A percentile compares a stretch with the other conserved stretches of the same genome.
phyloP scores from a whole-genome alignment of 768 basidiomycete genomes.

The Xerocomus spinulosus region DNA sequence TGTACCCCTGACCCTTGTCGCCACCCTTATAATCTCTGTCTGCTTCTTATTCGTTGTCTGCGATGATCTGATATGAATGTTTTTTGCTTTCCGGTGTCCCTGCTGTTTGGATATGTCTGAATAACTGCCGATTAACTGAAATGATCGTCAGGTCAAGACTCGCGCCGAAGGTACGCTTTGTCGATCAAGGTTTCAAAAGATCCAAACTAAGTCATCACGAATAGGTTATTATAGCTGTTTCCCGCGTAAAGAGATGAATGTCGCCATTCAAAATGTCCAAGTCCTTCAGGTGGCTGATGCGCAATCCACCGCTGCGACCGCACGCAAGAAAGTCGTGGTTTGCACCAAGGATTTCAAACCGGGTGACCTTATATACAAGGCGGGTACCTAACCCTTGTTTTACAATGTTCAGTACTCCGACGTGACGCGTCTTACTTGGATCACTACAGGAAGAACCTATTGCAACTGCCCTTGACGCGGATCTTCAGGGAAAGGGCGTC shows the following conservation, averaged over 20 bases:
- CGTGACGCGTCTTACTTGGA: slow-evolving; percentile 6
- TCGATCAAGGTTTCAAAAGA: slow-evolving; percentile 3
- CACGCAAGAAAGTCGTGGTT: slow-evolving; percentile 51
- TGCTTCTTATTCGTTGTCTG: slow-evolving; percentile 23
- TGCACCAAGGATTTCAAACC: slow-evolving; percentile 61
- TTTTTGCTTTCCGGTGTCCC: slow-evolving; percentile 24
- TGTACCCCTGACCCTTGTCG: slow-evolving; percentile 20
- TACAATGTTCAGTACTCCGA: not conserved
- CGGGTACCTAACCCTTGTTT: slow-evolving; percentile 19
- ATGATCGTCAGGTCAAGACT: slow-evolving; percentile 49
- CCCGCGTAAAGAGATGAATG: slow-evolving; percentile 69
- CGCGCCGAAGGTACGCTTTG: slow-evolving; percentile 71
- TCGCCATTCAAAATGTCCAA: slow-evolving; percentile 47
- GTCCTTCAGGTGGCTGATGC: slow-evolving; percentile 15
- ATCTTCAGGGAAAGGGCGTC: slow-evolving; percentile 61
- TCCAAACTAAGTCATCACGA: slow-evolving; percentile 15
- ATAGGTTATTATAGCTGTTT: slow-evolving; percentile 75
- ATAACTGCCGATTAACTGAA: slow-evolving; percentile 7
- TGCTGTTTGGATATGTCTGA: slow-evolving; percentile 16
- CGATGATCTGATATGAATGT: slow-evolving; percentile 59
- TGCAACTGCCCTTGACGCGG: slow-evolving; percentile 64
- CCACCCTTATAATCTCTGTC: slow-evolving; percentile 17
- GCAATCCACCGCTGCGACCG: slow-evolving; percentile 18
- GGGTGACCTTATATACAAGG: slow-evolving; percentile 78
- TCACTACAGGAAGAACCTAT: slow-evolving; percentile 66